Evolutionary conservation across 257 asterid species (phyloP), one percentile per base, ranked within the genome.

Genomic region (Solanum arcanum): DNA sequence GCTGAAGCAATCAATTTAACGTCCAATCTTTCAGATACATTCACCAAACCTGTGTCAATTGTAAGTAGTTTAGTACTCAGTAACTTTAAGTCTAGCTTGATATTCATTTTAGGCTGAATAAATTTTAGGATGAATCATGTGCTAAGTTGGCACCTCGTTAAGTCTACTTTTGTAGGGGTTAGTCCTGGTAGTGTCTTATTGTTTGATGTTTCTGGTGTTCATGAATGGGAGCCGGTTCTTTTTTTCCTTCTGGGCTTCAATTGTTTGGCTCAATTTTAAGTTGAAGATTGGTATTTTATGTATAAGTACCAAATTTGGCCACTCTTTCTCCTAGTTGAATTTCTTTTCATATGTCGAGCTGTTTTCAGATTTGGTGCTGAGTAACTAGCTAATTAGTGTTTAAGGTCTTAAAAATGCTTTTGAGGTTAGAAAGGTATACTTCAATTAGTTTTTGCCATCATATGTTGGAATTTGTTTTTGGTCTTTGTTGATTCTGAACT

Each of bases 11-110:
- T 94, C 60, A 93, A 91, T 92, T 90, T 94, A 82, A 96, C 93
- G 75, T 90, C 94, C 88, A 89, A 93, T 88, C 99, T 97, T 75
- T 90, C 96, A 31, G 97, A 97, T 90, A 95, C 98, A 87, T 97
- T 97, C 92, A 95, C 96, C 37, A 89, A 86, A 73, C 98, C 98
- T 41, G 88, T 91, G 56, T 89, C 99, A 47, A 89, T 68, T 90
- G 99, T 97, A 90, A 94, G 99, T 94, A 87, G 88, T 88, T 86
- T 72, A 81, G 7, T 18, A 81, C 69, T 18, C 6, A 13, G 29
- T 80, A 47, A 52, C 66, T 80, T 76, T 25, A 70, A 46, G 41
- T 78, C 13, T 46, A 15, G 64, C 84, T 27, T 46, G 64, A 27
- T 78, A 46, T 18, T 78, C 64, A 46, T 46, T 25, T 46, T 78